phyloP scores from a whole-genome alignment of 1,284 basidiomycete species.

The Cystobasidium slooffiae region DNA sequence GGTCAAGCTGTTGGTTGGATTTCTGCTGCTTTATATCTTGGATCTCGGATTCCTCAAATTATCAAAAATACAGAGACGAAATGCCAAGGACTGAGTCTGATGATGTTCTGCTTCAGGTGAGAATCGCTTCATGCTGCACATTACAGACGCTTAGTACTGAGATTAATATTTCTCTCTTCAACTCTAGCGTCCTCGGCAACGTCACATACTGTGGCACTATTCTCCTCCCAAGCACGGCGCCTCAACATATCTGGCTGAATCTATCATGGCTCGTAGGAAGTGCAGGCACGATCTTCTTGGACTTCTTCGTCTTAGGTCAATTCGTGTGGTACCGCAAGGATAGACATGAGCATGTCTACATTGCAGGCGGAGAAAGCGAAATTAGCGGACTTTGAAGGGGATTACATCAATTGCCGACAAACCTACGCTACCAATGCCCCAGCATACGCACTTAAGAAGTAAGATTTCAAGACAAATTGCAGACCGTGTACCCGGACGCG shows the following conservation, averaged over 20 bases:
- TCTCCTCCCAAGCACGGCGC: constrained; percentile 39
- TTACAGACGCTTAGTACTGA: not conserved
- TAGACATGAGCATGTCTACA: constrained; percentile 31
- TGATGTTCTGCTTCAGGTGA: constrained; percentile 53
- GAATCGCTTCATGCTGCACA: not conserved
- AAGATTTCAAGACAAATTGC: no score
- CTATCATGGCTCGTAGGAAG: constrained; percentile 52
- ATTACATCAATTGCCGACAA: no score
- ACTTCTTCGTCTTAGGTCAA: constrained; percentile 52
- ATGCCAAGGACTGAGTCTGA: constrained; percentile 51
- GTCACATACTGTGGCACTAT: constrained; percentile 51
- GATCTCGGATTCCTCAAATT: constrained; percentile 52
- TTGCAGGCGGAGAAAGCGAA: constrained; percentile 30
- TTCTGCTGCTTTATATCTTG: constrained; percentile 51
- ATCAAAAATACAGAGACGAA: constrained; percentile 52
- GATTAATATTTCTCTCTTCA: no score
- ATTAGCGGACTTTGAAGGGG: constrained; percentile 34
- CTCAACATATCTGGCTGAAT: constrained; percentile 52
- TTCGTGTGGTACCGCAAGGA: constrained; percentile 46
- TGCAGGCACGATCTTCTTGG: constrained; percentile 53
- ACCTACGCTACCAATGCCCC: no score
- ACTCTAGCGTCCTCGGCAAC: constrained; percentile 51
- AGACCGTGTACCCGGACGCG: no score
- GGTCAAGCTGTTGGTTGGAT: constrained; percentile 53
- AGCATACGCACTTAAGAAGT: no score